phyloP scores from a whole-genome alignment of 495 filamentous ascomycete genomes.

The Aspergillus sclerotioniger region DNA sequence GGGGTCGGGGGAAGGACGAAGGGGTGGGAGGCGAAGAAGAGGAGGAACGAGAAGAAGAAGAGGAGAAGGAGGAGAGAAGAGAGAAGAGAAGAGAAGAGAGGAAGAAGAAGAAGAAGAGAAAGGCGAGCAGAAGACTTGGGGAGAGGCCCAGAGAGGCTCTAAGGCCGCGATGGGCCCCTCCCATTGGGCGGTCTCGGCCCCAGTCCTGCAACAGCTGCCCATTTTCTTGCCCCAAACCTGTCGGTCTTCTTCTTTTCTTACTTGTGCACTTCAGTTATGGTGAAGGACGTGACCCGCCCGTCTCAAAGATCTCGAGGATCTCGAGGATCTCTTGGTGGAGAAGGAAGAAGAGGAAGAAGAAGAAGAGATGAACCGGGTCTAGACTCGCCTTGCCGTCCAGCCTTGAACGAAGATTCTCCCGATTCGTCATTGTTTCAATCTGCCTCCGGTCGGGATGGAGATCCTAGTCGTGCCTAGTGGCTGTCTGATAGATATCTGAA shows the following conservation, averaged over 20 bases:
- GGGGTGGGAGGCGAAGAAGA: slow-evolving; percentile 21
- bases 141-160: slow-evolving; percentile 29
- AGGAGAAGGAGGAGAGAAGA: slow-evolving; percentile 15
- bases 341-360: too few species aligned
- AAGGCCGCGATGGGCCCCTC: slow-evolving; percentile 14
- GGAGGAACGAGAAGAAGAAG: slow-evolving; percentile 17
- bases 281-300: too few species aligned
- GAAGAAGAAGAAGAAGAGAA: slow-evolving; percentile 25
- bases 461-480: background rate
- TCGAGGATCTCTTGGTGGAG: too few species aligned
- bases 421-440: background rate
- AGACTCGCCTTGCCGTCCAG: background rate
- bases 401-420: background rate
- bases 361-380: background rate
- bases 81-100: slow-evolving; percentile 20
- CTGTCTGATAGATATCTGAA: too few species aligned
- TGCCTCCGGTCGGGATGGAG: background rate
- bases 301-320: too few species aligned
- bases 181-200: background rate
- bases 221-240: too few species aligned
- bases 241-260: too few species aligned
- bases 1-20: slow-evolving; percentile 22
- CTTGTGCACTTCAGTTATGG: too few species aligned
- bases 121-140: slow-evolving; percentile 26
- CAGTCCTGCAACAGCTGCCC: background rate